Conservation (phyloP, 2,329 filamentous ascomycete genomes). For the Aspergillus texensis region DNA sequence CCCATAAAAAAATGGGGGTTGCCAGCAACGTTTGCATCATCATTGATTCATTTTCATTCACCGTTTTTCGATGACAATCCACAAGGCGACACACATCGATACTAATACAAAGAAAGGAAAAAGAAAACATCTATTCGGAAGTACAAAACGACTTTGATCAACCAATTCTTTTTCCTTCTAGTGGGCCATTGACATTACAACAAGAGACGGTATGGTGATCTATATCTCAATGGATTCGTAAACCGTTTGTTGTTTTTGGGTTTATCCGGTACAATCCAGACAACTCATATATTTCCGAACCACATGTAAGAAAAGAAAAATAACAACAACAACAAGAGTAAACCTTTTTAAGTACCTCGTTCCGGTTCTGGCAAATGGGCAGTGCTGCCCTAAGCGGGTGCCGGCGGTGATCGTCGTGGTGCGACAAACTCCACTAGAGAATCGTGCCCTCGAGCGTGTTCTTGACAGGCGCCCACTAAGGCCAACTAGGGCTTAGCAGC, state of each 20-base stretch:
- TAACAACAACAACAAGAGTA: not conserved
- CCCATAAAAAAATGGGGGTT: not conserved
- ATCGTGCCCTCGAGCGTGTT: not conserved
- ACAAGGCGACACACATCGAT: slow-evolving; percentile 1
- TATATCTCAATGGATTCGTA: not conserved
- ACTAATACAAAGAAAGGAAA: slow-evolving; percentile 6
- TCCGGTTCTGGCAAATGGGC: not conserved
- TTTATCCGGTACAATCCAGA: not conserved
- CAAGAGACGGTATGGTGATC: not conserved
- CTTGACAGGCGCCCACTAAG: slow-evolving; percentile 1
- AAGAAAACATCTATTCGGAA: slow-evolving; percentile 1
- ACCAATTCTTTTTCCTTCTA: not conserved
- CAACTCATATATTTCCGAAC: not conserved
- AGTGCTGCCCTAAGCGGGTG: slow-evolving; percentile 1
- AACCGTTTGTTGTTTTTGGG: not conserved
- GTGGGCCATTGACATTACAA: not conserved
- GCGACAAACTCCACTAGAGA: not conserved
- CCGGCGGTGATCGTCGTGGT: slow-evolving; percentile 1
- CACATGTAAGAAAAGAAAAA: not conserved
- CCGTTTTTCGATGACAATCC: not conserved
- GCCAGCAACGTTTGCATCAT: slow-evolving; percentile 9
- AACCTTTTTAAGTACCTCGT: not conserved
- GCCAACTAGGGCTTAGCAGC: not conserved
- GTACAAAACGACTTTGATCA: not conserved
- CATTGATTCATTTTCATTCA: not conserved